These are phyloP conservation scores for Monosporascus ibericus DNA, from an alignment of 2,329 filamentous ascomycete genomes.

Conservation along the genomic window DNA sequence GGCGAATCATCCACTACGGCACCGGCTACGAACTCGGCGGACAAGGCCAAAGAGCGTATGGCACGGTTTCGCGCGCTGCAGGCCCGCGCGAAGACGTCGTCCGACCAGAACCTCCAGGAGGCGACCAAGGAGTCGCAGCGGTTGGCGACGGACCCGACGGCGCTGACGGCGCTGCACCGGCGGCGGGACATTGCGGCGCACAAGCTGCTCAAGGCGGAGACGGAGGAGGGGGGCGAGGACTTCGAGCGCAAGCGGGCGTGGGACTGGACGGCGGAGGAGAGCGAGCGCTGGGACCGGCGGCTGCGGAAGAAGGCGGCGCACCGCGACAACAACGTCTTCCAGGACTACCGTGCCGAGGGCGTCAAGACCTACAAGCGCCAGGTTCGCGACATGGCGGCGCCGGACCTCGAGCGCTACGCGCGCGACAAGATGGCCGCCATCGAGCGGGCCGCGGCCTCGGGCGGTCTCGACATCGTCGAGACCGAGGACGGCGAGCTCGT, in stretches of 20 bases:
- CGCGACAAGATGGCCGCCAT: constrained; percentile 79
- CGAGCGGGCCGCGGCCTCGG: constrained; percentile 75
- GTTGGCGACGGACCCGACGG: constrained; percentile 67
- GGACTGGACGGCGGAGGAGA: constrained; percentile 97
- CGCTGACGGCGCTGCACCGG: constrained; percentile 73
- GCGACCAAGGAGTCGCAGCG: constrained; percentile 78
- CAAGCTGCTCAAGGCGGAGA: constrained; percentile 88
- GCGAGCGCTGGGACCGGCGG: constrained; percentile 87
- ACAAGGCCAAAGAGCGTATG: constrained; percentile 58
- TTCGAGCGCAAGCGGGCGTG: constrained; percentile 97
- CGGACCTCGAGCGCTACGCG: constrained; percentile 80
- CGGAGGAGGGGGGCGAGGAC: constrained; percentile 77
- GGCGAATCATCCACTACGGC: constrained; percentile 5
- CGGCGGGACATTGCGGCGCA: constrained; percentile 84
- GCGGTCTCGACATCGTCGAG: constrained; percentile 88
- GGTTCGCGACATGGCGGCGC: constrained; percentile 61
- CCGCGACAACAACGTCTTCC: constrained; percentile 81
- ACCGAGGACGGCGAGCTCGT: constrained; percentile 93
- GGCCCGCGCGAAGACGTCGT: constrained; percentile 68
- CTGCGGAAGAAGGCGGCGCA: constrained; percentile 78
- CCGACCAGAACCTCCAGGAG: constrained; percentile 73
- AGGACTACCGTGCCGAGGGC: constrained; percentile 81
- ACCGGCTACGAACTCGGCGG: constrained; percentile 10
- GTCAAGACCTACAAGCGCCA: constrained; percentile 93
- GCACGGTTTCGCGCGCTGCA: constrained; percentile 85